Evolutionary conservation across 31 red algal species (phyloP).

Genomic region (Pterothamnion heteromorphum): DNA sequence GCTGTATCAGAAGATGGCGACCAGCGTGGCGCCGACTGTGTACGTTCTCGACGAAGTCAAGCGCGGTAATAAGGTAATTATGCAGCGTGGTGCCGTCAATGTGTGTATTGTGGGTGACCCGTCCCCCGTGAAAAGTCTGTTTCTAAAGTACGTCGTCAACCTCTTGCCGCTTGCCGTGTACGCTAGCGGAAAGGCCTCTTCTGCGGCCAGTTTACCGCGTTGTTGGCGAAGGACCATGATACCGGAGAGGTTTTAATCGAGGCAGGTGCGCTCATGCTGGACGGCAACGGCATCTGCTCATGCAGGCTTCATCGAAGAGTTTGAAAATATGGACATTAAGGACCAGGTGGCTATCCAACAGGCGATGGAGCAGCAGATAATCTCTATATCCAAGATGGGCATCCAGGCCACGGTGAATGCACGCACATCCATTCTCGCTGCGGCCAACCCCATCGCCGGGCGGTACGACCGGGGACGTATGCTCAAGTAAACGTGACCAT

Average conservation of each 20-base stretch:
- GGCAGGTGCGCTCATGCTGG: constrained; percentile 99
- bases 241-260: constrained; percentile 98
- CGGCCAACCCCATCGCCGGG: constrained; percentile 94
- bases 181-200: constrained; percentile 96
- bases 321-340: constrained; percentile 98
- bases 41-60: constrained; percentile 96
- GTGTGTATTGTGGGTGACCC: constrained; percentile 98
- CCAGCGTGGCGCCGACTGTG: constrained; percentile 82
- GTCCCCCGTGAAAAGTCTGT: constrained; percentile 90
- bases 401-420: constrained; percentile 98
- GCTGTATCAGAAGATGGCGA: constrained; percentile 77
- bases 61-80: constrained; percentile 74
- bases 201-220: constrained; percentile 95
- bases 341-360: constrained; percentile 99
- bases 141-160: constrained; percentile 94
- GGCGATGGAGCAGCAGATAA: constrained; percentile 99
- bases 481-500: constrained; percentile 92
- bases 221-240: constrained; percentile 92
- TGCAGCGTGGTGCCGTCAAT: constrained; percentile 96
- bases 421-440: constrained; percentile 92
- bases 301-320: too few species aligned
- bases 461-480: constrained; percentile 89
- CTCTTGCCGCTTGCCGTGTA: constrained; percentile 91
- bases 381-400: constrained; percentile 96
- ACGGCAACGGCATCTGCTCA: constrained; percentile 94